Evolutionary conservation across 306 rosid species (phyloP).

Genomic region (Senna siamea): DNA sequence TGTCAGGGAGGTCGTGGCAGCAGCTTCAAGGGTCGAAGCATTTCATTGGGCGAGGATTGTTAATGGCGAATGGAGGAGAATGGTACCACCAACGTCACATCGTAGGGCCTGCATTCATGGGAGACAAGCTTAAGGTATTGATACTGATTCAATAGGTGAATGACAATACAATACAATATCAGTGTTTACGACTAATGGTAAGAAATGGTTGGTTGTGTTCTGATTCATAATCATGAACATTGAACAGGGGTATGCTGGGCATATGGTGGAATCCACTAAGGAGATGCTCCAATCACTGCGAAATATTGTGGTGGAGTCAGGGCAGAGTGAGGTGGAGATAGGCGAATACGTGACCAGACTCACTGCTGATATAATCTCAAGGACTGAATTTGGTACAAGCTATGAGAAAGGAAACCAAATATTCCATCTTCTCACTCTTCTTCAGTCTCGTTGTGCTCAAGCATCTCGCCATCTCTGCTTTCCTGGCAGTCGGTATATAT

Average conservation of each 20-base stretch:
- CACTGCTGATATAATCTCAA: slow-evolving; percentile 84
- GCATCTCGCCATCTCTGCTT: slow-evolving; percentile 81
- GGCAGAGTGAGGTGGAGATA: slow-evolving; percentile 73
- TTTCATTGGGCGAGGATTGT: slow-evolving; percentile 64
- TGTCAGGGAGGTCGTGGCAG: slow-evolving; percentile 69
- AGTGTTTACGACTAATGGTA: too few species aligned
- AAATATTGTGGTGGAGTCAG: slow-evolving; percentile 44
- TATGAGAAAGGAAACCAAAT: slow-evolving; percentile 83
- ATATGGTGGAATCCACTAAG: slow-evolving; percentile 94
- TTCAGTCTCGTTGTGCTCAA: slow-evolving; percentile 81
- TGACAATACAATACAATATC: too few species aligned
- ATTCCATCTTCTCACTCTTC: slow-evolving; percentile 63
- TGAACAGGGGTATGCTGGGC: slow-evolving; percentile 78
- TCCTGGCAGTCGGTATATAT: slow-evolving; percentile 88
- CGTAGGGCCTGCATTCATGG: slow-evolving; percentile 67
- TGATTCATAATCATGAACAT: too few species aligned
- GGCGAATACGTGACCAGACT: slow-evolving; percentile 69
- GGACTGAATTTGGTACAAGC: slow-evolving; percentile 78
- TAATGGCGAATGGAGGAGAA: slow-evolving; percentile 71
- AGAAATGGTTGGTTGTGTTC: too few species aligned
- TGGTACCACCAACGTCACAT: slow-evolving; percentile 82
- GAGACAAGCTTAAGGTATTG: slow-evolving; percentile 69
- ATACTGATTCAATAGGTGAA: too few species aligned
- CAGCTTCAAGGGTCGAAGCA: slow-evolving; percentile 66
- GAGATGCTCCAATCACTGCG: slow-evolving; percentile 68